A percentile compares a stretch with the other conserved stretches of the same genome.
Conservation (phyloP, 2,329 filamentous ascomycete species). For the Capronia coronata region DNA sequence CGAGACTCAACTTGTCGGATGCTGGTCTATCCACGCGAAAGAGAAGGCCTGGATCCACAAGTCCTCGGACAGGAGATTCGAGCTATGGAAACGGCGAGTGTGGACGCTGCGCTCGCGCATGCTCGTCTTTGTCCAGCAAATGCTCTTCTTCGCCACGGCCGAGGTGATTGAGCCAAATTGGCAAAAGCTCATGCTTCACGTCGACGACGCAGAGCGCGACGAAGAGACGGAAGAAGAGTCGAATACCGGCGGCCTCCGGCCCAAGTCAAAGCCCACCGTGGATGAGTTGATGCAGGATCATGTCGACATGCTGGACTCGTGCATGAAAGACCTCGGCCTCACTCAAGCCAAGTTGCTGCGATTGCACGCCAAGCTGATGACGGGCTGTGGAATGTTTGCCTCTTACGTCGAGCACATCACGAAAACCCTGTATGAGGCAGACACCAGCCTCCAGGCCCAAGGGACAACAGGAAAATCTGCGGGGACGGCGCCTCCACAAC, state of each 20-base stretch:
- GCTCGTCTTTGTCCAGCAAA: conserved; percentile 93
- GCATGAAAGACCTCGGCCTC: conserved; percentile 97
- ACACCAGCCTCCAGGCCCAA: conserved; percentile 48
- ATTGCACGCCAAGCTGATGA: conserved; percentile 95
- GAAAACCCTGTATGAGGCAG: conserved; percentile 73
- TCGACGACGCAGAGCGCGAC: conserved; percentile 53
- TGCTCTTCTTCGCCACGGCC: conserved; percentile 92
- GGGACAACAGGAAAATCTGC: conserved; percentile 17
- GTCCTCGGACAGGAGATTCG: conserved; percentile 64
- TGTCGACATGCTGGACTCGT: conserved; percentile 95
- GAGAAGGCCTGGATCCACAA: conserved; percentile 74
- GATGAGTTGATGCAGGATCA: conserved; percentile 99
- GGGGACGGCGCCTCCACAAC: conserved; percentile 26
- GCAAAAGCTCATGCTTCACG: conserved; percentile 82
- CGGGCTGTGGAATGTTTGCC: conserved; percentile 90
- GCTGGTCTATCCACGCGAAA: conserved; percentile 86
- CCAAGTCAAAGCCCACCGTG: conserved; percentile 62
- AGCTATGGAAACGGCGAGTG: conserved; percentile 86
- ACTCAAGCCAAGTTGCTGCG: conserved; percentile 91
- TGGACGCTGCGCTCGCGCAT: conserved; percentile 90
- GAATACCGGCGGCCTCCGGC: conserved; percentile 29
- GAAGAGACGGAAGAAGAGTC: background rate
- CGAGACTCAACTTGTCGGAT: conserved; percentile 75
- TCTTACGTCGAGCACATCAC: conserved; percentile 82
- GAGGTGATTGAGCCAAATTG: conserved; percentile 98